These are phyloP conservation scores for Hamamelis virginiana DNA, from an alignment of 164 flowering plant species.

Conservation along the genomic window DNA sequence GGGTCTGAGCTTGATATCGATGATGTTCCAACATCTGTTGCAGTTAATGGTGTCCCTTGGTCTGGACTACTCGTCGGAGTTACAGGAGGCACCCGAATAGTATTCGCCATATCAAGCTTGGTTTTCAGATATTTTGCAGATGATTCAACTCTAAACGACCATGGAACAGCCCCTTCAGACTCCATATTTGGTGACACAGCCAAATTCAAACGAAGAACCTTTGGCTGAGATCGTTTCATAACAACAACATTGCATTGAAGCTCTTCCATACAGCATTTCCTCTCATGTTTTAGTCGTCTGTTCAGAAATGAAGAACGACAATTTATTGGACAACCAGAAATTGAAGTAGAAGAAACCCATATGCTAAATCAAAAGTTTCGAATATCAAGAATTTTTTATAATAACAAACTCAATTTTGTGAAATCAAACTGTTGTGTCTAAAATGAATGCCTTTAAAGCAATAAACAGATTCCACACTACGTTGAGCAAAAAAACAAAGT, in stretches of 20 bases:
- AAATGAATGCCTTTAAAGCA: not conserved
- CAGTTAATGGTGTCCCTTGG: conserved; percentile 54
- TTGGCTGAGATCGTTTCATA: conserved; percentile 68
- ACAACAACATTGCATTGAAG: conserved; percentile 85
- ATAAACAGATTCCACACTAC: not conserved
- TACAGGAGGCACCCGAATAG: conserved; percentile 62
- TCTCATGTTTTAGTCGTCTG: conserved; percentile 75
- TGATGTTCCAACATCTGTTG: conserved; percentile 69
- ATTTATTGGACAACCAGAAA: not conserved
- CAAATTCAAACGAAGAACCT: conserved; percentile 82
- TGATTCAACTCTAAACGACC: conserved; percentile 28
- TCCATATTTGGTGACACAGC: conserved; percentile 44
- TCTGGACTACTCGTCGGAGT: conserved; percentile 92
- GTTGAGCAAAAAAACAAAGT: not conserved
- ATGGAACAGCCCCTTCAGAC: conserved; percentile 21
- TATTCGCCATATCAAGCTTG: conserved; percentile 23
- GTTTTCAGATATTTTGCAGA: conserved; percentile 21
- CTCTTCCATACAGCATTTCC: conserved; percentile 71
- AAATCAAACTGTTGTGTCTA: not conserved
- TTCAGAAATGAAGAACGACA: not conserved
- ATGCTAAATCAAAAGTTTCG: not conserved
- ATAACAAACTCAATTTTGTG: not conserved
- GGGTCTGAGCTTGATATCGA: conserved; percentile 83
- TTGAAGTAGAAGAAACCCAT: not conserved
- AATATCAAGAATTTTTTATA: not conserved